Percentiles rank a stretch among this genome's conserved stretches.
Evolutionary conservation across 805 yeast species (phyloP).

Genomic region (Hanseniaspora opuntiae): DNA sequence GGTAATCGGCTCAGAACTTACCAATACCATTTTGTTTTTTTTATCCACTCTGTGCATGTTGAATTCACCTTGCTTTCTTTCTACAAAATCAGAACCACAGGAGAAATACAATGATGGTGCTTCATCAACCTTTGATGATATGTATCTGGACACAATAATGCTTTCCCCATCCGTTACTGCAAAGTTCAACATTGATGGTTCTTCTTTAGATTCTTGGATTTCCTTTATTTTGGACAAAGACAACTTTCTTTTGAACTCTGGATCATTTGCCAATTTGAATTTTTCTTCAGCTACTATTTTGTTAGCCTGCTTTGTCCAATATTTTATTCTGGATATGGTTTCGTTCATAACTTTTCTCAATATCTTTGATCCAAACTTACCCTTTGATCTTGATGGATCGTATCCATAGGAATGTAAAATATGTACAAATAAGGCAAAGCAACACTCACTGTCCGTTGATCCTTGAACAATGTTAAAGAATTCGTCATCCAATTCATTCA

Average conservation of each 20-base stretch:
- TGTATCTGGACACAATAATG: constrained; percentile 76
- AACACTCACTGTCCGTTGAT: constrained; percentile 89
- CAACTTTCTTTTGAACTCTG: not conserved
- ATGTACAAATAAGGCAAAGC: constrained; percentile 78
- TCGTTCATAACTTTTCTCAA: constrained; percentile 55
- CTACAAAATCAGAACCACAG: constrained; percentile 82
- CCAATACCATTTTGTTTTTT: constrained; percentile 88
- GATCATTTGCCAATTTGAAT: constrained; percentile 17
- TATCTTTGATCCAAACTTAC: constrained; percentile 39
- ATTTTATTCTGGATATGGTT: constrained; percentile 62
- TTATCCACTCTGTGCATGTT: constrained; percentile 88
- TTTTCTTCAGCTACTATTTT: constrained; percentile 13
- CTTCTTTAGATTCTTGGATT: constrained; percentile 25
- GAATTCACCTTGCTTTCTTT: constrained; percentile 81
- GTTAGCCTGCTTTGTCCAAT: constrained; percentile 60
- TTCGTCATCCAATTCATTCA: constrained; percentile 63
- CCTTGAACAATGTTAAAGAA: constrained; percentile 78
- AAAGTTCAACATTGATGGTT: constrained; percentile 79
- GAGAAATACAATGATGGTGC: constrained; percentile 94
- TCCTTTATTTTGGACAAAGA: not conserved
- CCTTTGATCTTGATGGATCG: constrained; percentile 42
- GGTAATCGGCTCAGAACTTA: constrained; percentile 91
- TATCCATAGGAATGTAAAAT: constrained; percentile 61
- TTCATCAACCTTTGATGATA: constrained; percentile 79
- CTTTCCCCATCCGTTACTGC: constrained; percentile 89